Percentiles rank a stretch among this genome's conserved stretches.
phyloP scores from a whole-genome alignment of 306 rosid genomes.

The Glycine soja region DNA sequence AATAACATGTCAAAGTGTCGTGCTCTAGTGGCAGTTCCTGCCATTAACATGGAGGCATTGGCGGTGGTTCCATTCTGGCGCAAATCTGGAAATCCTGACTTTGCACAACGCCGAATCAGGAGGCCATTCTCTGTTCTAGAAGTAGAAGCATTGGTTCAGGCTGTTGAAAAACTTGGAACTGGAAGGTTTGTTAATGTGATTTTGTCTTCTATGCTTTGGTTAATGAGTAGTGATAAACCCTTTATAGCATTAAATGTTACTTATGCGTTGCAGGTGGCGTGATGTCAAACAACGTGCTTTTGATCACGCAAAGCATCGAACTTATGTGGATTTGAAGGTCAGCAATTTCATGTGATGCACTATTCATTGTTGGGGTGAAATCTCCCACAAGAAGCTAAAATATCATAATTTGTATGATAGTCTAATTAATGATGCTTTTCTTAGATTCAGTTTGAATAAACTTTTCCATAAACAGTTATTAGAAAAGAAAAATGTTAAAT shows the following conservation, averaged over 20 bases:
- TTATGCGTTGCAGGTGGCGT: constrained; percentile 62
- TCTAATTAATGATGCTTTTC: constrained; percentile 1
- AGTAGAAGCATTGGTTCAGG: constrained; percentile 84
- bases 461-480: background rate
- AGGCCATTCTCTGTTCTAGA: constrained; percentile 84
- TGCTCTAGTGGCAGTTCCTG: constrained; percentile 66
- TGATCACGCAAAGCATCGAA: constrained; percentile 70
- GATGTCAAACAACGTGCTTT: constrained; percentile 74
- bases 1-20: constrained; percentile 59
- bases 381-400: constrained; percentile 4
- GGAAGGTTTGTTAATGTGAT: constrained; percentile 63
- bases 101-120: constrained; percentile 75
- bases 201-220: background rate
- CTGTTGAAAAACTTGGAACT: constrained; percentile 86
- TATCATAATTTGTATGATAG: background rate
- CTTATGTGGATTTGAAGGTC: constrained; percentile 86
- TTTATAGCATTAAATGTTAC: background rate
- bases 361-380: background rate
- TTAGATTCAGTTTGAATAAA: background rate
- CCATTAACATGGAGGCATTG: constrained; percentile 65
- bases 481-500: background rate
- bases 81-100: constrained; percentile 68
- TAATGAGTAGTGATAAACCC: background rate
- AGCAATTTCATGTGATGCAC: constrained; percentile 15
- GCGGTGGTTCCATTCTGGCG: constrained; percentile 66